A percentile compares a stretch with the other conserved stretches of the same genome.
phyloP scores from a whole-genome alignment of 1,284 basidiomycete species.

The Ceratorhiza oryzae-sativae region DNA sequence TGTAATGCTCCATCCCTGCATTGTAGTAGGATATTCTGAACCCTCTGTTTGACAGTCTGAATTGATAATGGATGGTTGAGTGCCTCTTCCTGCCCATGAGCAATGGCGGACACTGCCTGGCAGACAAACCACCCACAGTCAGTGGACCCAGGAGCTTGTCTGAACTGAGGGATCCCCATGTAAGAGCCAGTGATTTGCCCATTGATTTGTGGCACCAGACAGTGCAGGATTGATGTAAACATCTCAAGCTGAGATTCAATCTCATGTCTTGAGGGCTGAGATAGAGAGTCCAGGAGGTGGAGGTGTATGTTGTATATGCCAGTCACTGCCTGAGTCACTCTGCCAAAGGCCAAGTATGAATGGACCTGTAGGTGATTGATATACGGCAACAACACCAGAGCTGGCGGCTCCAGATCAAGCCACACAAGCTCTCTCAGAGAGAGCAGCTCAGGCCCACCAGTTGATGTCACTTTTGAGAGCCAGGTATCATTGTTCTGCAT shows the following conservation, averaged over 20 bases:
- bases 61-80: background rate
- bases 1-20: too few relatives aligned
- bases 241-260: background rate
- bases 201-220: background rate
- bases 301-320: background rate
- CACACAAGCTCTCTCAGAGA: too few relatives aligned
- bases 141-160: background rate
- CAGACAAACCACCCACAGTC: slow-evolving; percentile 20
- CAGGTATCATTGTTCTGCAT: too few relatives aligned
- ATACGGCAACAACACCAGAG: background rate
- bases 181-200: slow-evolving; percentile 2
- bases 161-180: background rate
- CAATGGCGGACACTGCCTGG: slow-evolving; percentile 3
- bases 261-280: background rate
- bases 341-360: slow-evolving; percentile 7
- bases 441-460: too few relatives aligned
- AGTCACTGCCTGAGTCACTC: background rate
- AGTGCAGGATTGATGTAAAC: background rate
- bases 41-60: background rate
- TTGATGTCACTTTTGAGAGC: too few relatives aligned
- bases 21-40: background rate
- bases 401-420: background rate
- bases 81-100: too few relatives aligned
- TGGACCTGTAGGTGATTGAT: slow-evolving; percentile 6
- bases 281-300: background rate